Base-by-base conservation (phyloP, 176 grass and related monocot genomes). In the Eleusine coracana region DNA sequence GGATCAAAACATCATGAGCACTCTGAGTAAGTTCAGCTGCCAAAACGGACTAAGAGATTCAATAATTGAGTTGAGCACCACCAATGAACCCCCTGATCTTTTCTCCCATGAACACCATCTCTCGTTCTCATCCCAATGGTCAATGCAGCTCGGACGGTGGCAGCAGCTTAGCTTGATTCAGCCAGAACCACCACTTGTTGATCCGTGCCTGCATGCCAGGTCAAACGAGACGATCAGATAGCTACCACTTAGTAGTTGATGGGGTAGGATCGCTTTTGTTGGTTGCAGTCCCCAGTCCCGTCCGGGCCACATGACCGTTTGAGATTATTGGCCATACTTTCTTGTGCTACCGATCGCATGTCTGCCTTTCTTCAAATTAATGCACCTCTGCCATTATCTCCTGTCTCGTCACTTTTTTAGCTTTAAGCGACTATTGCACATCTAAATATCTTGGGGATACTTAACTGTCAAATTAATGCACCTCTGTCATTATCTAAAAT, bases 21-120 rank as follows among this genome's bases (percentile, higher is more conserved):
- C 23, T 63, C 23, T 3, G 34, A 21, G 16, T 13, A 37, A 51
- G 17, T 51, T 50, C 44, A 16, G 65, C 28, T 80, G 17, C 18
- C 68, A 46, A 55, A 21, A 55, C 49, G 3, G 48, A 21, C 2
- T 39, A 20, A 40, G 23, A 11, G n/a, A 73, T 65, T 51, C 60
- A 75, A 83, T 75, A 75, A 83, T 75, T 83, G 31, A 75, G 71
- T 10, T 67, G 61, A 83, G 70, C 81, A 50, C 18, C 70, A 52
- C 20, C 34, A 75, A 67, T 51, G 45, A 75, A 75, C 11, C 34
- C 17, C 10, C 59, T 27, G n/a, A 3, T 64, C 56, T 74, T 21
- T 39, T 21, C 50, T 54, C 58, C 70, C 59, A 74, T 66, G 18
- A 74, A 39, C 59, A 38, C 58, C 60, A 74, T 54, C 20, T 52